Percentiles rank a stretch among this genome's conserved stretches.
Evolutionary conservation across 148 eudicot species (phyloP).

Genomic region (Salicornia ramosissima): DNA sequence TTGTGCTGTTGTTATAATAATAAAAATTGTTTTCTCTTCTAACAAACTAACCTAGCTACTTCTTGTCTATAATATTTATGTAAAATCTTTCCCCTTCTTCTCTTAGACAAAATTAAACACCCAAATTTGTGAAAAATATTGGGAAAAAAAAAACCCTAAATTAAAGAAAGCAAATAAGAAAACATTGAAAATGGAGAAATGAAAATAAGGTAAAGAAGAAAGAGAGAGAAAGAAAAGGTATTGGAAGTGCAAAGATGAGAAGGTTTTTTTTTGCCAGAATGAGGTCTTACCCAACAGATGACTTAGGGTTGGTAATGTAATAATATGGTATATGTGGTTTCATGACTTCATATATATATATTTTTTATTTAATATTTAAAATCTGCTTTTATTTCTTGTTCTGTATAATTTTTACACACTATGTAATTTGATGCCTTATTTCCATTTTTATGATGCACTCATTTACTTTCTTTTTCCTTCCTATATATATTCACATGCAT

Average conservation of each 20-base stretch:
- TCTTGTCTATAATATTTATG: constrained; percentile 38
- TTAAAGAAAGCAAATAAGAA: constrained; percentile 19
- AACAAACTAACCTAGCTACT: not conserved
- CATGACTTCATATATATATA: constrained; percentile 7
- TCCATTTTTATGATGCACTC: constrained; percentile 20
- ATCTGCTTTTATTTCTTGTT: not conserved
- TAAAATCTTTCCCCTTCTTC: constrained; percentile 34
- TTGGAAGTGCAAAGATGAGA: constrained; percentile 9
- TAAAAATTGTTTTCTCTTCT: constrained; percentile 2
- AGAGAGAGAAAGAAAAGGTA: constrained; percentile 17
- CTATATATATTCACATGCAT: constrained; percentile 14
- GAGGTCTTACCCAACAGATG: constrained; percentile 20
- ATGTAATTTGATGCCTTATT: constrained; percentile 30
- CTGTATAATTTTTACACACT: constrained; percentile 1
- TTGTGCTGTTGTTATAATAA: not conserved
- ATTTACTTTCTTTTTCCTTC: not conserved
- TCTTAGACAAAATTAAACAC: constrained; percentile 20
- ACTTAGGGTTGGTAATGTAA: constrained; percentile 25
- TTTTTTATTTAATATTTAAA: not conserved
- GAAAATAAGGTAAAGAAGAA: not conserved
- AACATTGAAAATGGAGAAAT: constrained; percentile 9
- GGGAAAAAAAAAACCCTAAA: constrained; percentile 19
- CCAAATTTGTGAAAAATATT: constrained; percentile 33
- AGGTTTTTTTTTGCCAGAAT: constrained; percentile 29
- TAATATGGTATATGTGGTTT: constrained; percentile 11